Evolutionary conservation across 2,329 filamentous ascomycete genomes (phyloP), one percentile per base, ranked within the genome.

Genomic region (Pseudopyricularia javanii): DNA sequence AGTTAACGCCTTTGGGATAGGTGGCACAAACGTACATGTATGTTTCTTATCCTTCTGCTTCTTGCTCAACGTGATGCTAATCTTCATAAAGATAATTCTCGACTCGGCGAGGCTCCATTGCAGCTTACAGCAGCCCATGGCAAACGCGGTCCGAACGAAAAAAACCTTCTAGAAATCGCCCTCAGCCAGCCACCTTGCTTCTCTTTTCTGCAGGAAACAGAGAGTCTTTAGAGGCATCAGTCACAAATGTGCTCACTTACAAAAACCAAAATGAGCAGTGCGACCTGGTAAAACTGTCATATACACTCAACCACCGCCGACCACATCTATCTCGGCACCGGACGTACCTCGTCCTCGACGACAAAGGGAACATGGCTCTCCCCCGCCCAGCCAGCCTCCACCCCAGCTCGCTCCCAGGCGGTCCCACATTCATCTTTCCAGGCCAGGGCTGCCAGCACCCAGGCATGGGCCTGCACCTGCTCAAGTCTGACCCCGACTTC

Each of bases 1-100:
- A 32, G 59, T 72, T 37, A 71, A 70, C 55, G 63, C 59, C 0
- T 73, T 70, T 54, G 69, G 70, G 2, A 67, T 66, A 32, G 70
- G 70, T 0, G 69, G 70, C 0, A 56, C 64, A 3, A 71, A 71
- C 50, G 66, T 60, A 0, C 69, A 72, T 45, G 62, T 64, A 17
- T 14, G 34, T 35, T 35, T 35, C 12, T 14, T 35, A 7, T 7
- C 12, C 7, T 33, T 33, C 12, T 33, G 32, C 12, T 33, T 7
- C 32, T 33, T 7, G 12, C 12, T 12, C 12, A 33, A 33, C 32
- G 12, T 33, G 7, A 33, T 7, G n/a, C 4, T 15, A 35, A 35
- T 35, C 12, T 14, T 15, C 4, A 35, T 14, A 35, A 4, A 35
- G 34, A 15, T 35, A 4, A 35, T 35, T 14, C 11, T 35, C 12